Percentiles rank a stretch among this genome's conserved stretches.
Conservation (phyloP, 2,329 filamentous ascomycete species). For the Claviceps monticola region DNA sequence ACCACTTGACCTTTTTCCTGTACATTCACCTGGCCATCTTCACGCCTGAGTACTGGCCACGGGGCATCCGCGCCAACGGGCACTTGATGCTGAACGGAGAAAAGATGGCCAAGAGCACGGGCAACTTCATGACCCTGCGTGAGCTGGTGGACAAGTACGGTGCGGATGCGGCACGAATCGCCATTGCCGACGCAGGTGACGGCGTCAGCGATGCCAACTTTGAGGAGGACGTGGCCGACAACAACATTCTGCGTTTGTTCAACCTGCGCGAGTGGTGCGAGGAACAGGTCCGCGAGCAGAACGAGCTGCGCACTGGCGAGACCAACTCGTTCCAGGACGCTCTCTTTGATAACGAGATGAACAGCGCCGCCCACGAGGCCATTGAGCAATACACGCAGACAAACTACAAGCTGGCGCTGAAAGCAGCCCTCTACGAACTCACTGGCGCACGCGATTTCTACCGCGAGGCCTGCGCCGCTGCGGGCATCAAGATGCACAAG, state of each 20-base stretch:
- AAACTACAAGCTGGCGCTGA: constrained; percentile 68
- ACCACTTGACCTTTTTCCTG: constrained; percentile 90
- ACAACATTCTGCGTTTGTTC: constrained; percentile 74
- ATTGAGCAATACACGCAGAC: constrained; percentile 65
- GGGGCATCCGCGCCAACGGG: constrained; percentile 74
- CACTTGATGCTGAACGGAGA: constrained; percentile 90
- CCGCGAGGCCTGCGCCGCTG: constrained; percentile 64
- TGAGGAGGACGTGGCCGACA: constrained; percentile 87
- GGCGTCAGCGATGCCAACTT: constrained; percentile 94
- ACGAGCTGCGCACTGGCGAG: constrained; percentile 57
- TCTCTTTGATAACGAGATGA: constrained; percentile 89
- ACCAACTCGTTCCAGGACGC: constrained; percentile 71
- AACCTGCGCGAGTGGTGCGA: constrained; percentile 83
- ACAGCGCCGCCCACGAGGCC: constrained; percentile 65
- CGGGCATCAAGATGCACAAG: constrained; percentile 74
- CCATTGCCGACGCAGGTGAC: constrained; percentile 87
- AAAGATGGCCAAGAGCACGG: constrained; percentile 97
- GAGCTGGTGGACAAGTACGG: constrained; percentile 86
- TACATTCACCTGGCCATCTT: constrained; percentile 91
- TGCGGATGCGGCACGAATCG: constrained; percentile 81
- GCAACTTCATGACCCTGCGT: constrained; percentile 87
- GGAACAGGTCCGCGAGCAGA: constrained; percentile 59
- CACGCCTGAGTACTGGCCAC: constrained; percentile 77
- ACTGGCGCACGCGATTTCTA: constrained; percentile 81
- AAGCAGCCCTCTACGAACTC: constrained; percentile 81